Percentiles rank a stretch among this genome's conserved stretches.
These are phyloP conservation scores for Colletotrichum phormii DNA, from an alignment of 2,329 filamentous ascomycete genomes.

Conservation along the genomic window DNA sequence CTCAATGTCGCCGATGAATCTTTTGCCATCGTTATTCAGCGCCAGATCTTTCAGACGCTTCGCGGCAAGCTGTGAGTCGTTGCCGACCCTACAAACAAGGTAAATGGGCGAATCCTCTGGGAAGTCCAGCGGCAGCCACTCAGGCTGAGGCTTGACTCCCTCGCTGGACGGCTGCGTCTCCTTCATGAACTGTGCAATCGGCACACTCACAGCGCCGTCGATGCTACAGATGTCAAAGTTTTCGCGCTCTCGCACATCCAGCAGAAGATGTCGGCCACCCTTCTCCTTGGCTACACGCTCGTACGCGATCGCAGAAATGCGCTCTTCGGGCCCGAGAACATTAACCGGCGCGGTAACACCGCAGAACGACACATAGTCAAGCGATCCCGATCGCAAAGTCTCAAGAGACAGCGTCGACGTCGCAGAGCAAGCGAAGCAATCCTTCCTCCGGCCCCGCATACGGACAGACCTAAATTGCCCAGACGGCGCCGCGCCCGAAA, in stretches of 20 bases:
- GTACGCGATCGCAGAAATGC: conserved; percentile 75
- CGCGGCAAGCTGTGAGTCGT: conserved; percentile 80
- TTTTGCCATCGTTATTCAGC: conserved; percentile 60
- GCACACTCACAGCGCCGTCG: conserved; percentile 80
- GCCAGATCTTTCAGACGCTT: conserved; percentile 73
- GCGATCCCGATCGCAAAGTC: conserved; percentile 70
- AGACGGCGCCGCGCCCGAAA: conserved; percentile 56
- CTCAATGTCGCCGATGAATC: conserved; percentile 76
- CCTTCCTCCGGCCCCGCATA: conserved; percentile 74
- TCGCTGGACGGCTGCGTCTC: conserved; percentile 48
- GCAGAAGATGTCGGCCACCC: conserved; percentile 63
- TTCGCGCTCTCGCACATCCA: conserved; percentile 88
- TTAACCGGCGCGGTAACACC: conserved; percentile 68
- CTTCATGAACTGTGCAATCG: conserved; percentile 65
- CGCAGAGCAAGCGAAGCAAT: conserved; percentile 82
- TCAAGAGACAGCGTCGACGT: conserved; percentile 71
- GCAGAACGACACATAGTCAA: conserved; percentile 91
- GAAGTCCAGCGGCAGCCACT: conserved; percentile 54
- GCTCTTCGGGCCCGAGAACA: conserved; percentile 71
- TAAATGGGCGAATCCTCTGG: conserved; percentile 68
- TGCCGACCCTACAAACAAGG: conserved; percentile 79
- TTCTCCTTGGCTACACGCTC: conserved; percentile 43
- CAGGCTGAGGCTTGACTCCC: conserved; percentile 39
- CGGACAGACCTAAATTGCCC: conserved; percentile 77
- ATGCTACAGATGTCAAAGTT: conserved; percentile 87